Evolutionary conservation across 108 stramenopile genomes (phyloP), one percentile per base, ranked within the genome.

Genomic region (Nitzschia sp.): DNA sequence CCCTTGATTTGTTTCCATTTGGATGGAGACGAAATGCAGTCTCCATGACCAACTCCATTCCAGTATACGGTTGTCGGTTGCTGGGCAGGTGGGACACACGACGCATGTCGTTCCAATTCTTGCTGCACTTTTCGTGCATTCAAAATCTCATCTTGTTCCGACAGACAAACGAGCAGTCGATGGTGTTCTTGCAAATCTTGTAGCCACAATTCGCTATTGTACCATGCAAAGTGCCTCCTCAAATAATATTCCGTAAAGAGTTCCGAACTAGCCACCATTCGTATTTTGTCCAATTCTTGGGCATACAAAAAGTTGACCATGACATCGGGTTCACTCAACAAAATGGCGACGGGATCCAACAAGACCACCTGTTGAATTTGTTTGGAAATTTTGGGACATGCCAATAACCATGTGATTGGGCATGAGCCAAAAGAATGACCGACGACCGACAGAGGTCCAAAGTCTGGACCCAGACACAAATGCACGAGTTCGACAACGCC

Each of bases 361-460:
- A 96, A 72, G 21, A 82, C 75, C 8, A 92, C 32, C 56, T 84
- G 79, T 19, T 61, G 76, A 21, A 89, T 68, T 1, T 33, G 49
- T 5, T 53, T 54, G 6, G 36, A 45, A 9, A 51, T 51, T 51
- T 51, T 51, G 49, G 49, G 21, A 13, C 9, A 42, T 31, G 57
- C 56, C 13, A 95, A 19, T 32, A 92, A 25, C 94, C 89, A 90
- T 0, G 93, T 91, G 13, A 94, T 66, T 18, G 79, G 89, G 54
- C 84, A 91, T 1, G 89, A 85, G 24, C 96, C 96, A 68, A 97
- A 89, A n/a, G 91, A 92, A 81, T 97, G 96, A 0, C 94, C 92
- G 21, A 83, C 73, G 0, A 94, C 33, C n/a, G 71, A 59, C 1
- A 91, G 48, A 0, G 33, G 27, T 38, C 23, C 13, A 31, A 73